Percentiles rank a stretch among this genome's conserved stretches.
These are phyloP conservation scores for Clitocybe nebularis DNA, from an alignment of 1,284 basidiomycete species.

Conservation along the genomic window DNA sequence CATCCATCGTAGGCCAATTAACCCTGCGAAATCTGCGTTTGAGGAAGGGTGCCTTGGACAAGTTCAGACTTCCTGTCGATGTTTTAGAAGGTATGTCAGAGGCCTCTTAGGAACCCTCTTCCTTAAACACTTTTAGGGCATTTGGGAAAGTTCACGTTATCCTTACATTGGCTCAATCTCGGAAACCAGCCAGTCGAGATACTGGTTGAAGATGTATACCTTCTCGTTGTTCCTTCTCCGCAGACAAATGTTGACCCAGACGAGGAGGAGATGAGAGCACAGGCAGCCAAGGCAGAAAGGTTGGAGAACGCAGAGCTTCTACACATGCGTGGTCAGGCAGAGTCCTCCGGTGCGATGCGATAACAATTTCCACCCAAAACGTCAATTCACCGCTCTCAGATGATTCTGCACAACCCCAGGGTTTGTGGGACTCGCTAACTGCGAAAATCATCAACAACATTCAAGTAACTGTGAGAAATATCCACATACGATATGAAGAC, in stretches of 20 bases:
- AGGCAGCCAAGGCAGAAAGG: constrained; percentile 87
- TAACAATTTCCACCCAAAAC: not conserved
- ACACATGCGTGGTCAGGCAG: constrained; percentile 65
- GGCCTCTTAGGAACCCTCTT: too few species aligned
- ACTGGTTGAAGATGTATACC: constrained; percentile 91
- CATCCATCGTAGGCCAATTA: constrained; percentile 62
- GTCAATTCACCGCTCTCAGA: constrained; percentile 29
- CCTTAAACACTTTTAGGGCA: constrained; percentile 54
- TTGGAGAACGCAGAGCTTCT: constrained; percentile 88
- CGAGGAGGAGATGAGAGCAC: constrained; percentile 81
- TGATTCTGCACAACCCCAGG: constrained; percentile 75
- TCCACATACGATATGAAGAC: constrained; percentile 97
- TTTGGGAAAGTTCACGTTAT: constrained; percentile 89
- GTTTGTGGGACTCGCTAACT: constrained; percentile 80
- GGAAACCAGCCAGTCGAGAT: constrained; percentile 93
- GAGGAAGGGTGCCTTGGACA: constrained; percentile 94
- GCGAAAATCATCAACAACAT: constrained; percentile 96
- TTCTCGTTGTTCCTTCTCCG: constrained; percentile 86
- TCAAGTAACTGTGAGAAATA: constrained; percentile 93
- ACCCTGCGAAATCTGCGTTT: constrained; percentile 81
- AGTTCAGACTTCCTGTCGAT: constrained; percentile 94
- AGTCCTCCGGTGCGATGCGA: constrained; percentile 39
- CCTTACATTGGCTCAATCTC: constrained; percentile 94
- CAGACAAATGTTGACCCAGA: constrained; percentile 72
- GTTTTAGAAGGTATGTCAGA: constrained; percentile 96